These are phyloP conservation scores for Aspergillus haitiensis DNA, from an alignment of 495 filamentous ascomycete genomes.

Conservation along the genomic window DNA sequence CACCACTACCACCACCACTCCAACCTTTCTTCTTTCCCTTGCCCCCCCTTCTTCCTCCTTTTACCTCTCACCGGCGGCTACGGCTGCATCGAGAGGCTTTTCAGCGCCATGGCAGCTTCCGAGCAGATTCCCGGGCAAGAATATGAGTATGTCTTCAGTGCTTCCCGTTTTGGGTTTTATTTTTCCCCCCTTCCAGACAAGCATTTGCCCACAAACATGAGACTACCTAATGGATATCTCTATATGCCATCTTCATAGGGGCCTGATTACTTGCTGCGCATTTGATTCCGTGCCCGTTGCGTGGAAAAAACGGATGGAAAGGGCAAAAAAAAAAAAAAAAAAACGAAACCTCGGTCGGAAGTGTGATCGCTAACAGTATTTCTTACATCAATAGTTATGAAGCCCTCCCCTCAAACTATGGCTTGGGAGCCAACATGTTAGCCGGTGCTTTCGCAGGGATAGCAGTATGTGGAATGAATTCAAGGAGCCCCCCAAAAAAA, in stretches of 20 bases:
- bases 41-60: slow-evolving; percentile 10
- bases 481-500: slow-evolving; percentile 3
- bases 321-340: slow-evolving; percentile 1
- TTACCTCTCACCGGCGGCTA: slow-evolving; percentile 21
- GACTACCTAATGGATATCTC: neutral
- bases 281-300: neutral
- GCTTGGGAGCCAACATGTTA: slow-evolving; percentile 73
- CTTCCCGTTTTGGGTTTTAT: slow-evolving; percentile 7
- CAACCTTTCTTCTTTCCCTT: slow-evolving; percentile 11
- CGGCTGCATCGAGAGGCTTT: slow-evolving; percentile 41
- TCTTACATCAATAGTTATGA: slow-evolving; percentile 55
- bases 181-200: neutral
- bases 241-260: no score
- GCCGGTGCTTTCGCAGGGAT: slow-evolving; percentile 98
- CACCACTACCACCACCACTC: slow-evolving; percentile 7
- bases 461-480: slow-evolving; percentile 59
- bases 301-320: neutral
- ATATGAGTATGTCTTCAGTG: slow-evolving; percentile 44
- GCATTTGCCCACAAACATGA: neutral
- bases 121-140: slow-evolving; percentile 43
- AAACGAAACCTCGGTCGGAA: neutral
- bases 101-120: slow-evolving; percentile 45
- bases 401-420: slow-evolving; percentile 68
- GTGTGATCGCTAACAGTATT: slow-evolving; percentile 25
- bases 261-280: slow-evolving; percentile 2